Evolutionary conservation across 441 rosid species (phyloP), one percentile per base, ranked within the genome.

Genomic region (Populus hybrid): DNA sequence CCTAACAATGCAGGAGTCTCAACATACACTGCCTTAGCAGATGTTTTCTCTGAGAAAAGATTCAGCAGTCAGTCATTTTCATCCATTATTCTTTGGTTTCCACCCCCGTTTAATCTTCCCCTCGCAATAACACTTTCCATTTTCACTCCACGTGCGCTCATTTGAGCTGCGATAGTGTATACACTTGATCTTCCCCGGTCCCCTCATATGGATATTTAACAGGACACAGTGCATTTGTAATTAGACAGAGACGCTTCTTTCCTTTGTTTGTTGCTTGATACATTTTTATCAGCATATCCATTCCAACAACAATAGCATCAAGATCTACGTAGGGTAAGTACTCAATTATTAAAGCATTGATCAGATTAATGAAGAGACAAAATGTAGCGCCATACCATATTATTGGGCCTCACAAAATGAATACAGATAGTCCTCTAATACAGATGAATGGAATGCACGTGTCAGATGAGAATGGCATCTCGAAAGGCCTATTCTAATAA

Each of bases 221-320:
- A 79, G 93, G 91, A 84, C 87, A 86, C 8, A 81, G 83, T 59
- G 92, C 97, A 80, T 92, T 88, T 1, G 95, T 93, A 69, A 94
- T 83, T 53, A 95, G 94, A 83, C 97, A 94, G n/a, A 94, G 67
- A 40, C 92, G 93, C 82, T 95, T 94, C 83, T 90, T 95, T 77
- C 97, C 97, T 84, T 88, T 91, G 85, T 84, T 79, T 21, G 87
- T 73, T 65, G 64, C 69, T 71, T 87, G 85, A 81, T 91, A 94
- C 77, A 75, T 88, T 83, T 94, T 95, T 72, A 95, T 94, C 83
- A 95, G 82, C 91, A 94, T 89, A 85, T 95, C 98, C 93, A 95
- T 89, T 74, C 98, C 99, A 80, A 95, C 97, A 84, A 92, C 90
- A 74, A 95, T 73, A 77, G 94, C 97, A 87, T 94, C 99, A 84